These are phyloP conservation scores for Phlegmacium glaucopus DNA, from an alignment of 768 basidiomycete genomes.

Conservation along the genomic window DNA sequence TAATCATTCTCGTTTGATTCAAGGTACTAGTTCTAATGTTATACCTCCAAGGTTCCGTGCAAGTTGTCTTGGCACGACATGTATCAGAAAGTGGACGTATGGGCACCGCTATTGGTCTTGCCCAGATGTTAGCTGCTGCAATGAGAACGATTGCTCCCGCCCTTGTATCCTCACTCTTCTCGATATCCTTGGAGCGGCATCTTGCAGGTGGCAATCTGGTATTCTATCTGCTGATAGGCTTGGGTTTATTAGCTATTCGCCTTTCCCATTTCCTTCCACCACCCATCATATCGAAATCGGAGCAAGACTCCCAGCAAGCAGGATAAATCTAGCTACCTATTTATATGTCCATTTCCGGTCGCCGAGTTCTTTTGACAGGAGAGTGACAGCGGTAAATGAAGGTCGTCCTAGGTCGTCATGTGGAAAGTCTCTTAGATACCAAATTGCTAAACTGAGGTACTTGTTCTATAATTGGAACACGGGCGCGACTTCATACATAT, in stretches of 20 bases:
- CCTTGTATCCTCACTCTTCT: conserved; percentile 53
- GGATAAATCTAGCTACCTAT: no score
- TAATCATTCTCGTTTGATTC: conserved; percentile 24
- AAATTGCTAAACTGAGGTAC: no score
- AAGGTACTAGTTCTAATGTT: not conserved
- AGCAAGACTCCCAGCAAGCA: no score
- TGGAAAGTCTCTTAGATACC: no score
- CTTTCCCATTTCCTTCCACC: conserved; percentile 24
- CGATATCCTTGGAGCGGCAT: conserved; percentile 43
- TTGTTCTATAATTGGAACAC: no score
- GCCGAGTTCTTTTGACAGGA: no score
- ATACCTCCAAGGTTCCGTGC: conserved; percentile 43
- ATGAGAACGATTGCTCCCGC: conserved; percentile 52
- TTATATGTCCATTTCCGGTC: no score
- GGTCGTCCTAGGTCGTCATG: no score
- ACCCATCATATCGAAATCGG: no score
- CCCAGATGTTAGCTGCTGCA: conserved; percentile 47
- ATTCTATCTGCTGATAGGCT: conserved; percentile 31
- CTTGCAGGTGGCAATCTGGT: conserved; percentile 45
- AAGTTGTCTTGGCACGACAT: conserved; percentile 40
- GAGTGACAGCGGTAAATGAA: no score
- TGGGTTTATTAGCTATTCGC: conserved; percentile 26
- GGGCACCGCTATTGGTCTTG: conserved; percentile 52
- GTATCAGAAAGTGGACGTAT: conserved; percentile 39
- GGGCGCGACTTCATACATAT: no score